Evolutionary conservation across 805 yeast genomes (phyloP).

Genomic region (Metschnikowia kofuensis): DNA sequence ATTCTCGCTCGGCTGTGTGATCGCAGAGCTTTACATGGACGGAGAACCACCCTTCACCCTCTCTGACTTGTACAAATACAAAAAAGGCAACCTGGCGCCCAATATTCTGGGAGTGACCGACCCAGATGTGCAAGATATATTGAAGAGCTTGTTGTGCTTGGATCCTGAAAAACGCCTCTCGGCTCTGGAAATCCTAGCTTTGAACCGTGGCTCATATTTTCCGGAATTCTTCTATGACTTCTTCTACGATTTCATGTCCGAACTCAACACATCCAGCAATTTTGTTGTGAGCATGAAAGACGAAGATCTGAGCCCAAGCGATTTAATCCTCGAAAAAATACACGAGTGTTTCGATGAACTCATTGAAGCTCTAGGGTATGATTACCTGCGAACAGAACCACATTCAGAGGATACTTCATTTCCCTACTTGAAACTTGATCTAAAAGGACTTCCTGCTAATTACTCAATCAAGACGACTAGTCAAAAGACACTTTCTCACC

Average conservation of each 20-base stretch:
- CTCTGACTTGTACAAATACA: constrained; percentile 82
- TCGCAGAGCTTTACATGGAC: constrained; percentile 84
- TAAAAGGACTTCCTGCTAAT: constrained; percentile 48
- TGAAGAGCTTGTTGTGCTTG: constrained; percentile 59
- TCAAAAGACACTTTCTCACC: neutral
- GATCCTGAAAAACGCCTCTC: constrained; percentile 60
- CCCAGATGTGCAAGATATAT: constrained; percentile 48
- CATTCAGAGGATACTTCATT: neutral
- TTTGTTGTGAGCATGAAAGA: constrained; percentile 15
- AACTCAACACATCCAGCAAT: constrained; percentile 24
- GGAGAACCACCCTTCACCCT: constrained; percentile 85
- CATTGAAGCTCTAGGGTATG: constrained; percentile 21
- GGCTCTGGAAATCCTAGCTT: constrained; percentile 51
- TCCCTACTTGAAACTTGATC: constrained; percentile 39
- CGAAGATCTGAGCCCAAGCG: constrained; percentile 30
- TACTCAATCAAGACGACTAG: constrained; percentile 41
- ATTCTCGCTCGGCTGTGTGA: constrained; percentile 79
- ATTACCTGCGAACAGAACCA: neutral
- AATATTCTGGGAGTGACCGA: constrained; percentile 57
- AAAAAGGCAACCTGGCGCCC: constrained; percentile 64
- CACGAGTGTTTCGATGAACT: constrained; percentile 56
- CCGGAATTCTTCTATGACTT: constrained; percentile 69
- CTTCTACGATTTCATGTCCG: constrained; percentile 60
- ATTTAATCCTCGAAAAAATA: constrained; percentile 55
- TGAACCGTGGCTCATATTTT: constrained; percentile 51